Percentiles rank a stretch among this genome's conserved stretches.
Conservation (phyloP, 2,329 filamentous ascomycete species). For the Pleoardoris graminearum region DNA sequence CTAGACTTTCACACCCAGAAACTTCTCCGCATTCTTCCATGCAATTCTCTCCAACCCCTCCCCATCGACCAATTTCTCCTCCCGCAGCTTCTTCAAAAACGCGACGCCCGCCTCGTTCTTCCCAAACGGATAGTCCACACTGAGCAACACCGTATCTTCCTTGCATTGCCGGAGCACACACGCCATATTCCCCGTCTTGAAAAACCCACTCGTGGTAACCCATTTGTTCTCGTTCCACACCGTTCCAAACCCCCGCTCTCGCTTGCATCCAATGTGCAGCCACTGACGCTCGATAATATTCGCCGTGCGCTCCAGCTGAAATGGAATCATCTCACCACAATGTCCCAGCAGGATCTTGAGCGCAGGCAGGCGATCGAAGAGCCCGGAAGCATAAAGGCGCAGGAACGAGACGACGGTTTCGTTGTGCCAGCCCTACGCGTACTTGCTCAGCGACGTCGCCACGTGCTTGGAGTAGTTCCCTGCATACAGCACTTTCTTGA, state of each 20-base stretch:
- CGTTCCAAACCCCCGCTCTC: constrained; percentile 44
- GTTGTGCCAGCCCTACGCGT: constrained; percentile 58
- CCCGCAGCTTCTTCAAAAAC: constrained; percentile 54
- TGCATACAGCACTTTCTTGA: constrained; percentile 59
- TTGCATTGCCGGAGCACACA: constrained; percentile 46
- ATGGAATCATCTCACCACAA: constrained; percentile 60
- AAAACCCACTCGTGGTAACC: constrained; percentile 61
- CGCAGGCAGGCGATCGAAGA: constrained; percentile 58
- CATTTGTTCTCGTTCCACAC: constrained; percentile 60
- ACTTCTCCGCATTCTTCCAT: constrained; percentile 53
- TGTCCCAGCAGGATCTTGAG: constrained; percentile 60
- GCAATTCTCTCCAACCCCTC: constrained; percentile 55
- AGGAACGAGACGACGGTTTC: constrained; percentile 55
- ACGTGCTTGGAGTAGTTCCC: constrained; percentile 44
- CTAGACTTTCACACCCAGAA: constrained; percentile 10
- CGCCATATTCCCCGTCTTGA: constrained; percentile 53
- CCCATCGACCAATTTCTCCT: constrained; percentile 53
- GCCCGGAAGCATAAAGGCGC: constrained; percentile 53
- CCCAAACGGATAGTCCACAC: constrained; percentile 61
- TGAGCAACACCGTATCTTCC: constrained; percentile 56
- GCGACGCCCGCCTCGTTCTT: constrained; percentile 52
- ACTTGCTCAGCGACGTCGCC: constrained; percentile 36
- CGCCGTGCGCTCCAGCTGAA: constrained; percentile 53
- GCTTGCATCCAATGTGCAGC: constrained; percentile 17
- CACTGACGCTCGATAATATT: constrained; percentile 10